Percentiles rank a stretch among this genome's conserved stretches.
These are phyloP conservation scores for Lippia alba DNA, from an alignment of 305 asterid genomes.

Conservation along the genomic window DNA sequence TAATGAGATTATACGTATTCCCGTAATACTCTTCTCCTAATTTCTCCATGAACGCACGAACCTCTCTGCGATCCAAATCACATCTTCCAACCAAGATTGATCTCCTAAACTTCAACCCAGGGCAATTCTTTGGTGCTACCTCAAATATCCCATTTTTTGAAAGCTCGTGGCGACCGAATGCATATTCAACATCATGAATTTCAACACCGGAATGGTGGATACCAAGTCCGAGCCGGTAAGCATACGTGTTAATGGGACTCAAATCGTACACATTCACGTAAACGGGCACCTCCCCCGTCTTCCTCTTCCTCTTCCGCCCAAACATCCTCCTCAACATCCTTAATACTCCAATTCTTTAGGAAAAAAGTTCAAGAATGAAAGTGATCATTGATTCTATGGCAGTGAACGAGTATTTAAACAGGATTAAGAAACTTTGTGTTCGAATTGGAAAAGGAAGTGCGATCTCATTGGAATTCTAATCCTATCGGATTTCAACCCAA, in stretches of 20 bases:
- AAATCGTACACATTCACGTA: constrained; percentile 80
- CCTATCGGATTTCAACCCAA: no score
- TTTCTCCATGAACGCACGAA: constrained; percentile 64
- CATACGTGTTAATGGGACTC: constrained; percentile 34
- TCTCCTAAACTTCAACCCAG: constrained; percentile 73
- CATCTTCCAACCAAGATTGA: constrained; percentile 71
- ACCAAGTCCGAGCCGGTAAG: no score
- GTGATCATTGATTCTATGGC: no score
- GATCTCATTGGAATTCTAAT: no score
- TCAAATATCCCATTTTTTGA: constrained; percentile 70
- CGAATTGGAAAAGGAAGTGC: no score
- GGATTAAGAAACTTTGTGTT: no score
- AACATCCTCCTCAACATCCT: constrained; percentile 27
- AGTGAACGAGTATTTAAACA: no score
- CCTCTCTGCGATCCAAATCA: constrained; percentile 57
- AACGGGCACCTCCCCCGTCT: constrained; percentile 61
- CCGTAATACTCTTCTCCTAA: constrained; percentile 66
- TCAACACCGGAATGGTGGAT: no score
- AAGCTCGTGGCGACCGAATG: constrained; percentile 62
- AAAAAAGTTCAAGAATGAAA: no score
- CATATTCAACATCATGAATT: no score
- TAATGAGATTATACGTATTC: constrained; percentile 38
- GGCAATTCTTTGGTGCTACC: constrained; percentile 71
- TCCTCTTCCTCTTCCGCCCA: constrained; percentile 50
- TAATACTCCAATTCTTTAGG: no score